Conservation (phyloP, 139 green algal genomes). For the Ettlia oleoabundans region DNA sequence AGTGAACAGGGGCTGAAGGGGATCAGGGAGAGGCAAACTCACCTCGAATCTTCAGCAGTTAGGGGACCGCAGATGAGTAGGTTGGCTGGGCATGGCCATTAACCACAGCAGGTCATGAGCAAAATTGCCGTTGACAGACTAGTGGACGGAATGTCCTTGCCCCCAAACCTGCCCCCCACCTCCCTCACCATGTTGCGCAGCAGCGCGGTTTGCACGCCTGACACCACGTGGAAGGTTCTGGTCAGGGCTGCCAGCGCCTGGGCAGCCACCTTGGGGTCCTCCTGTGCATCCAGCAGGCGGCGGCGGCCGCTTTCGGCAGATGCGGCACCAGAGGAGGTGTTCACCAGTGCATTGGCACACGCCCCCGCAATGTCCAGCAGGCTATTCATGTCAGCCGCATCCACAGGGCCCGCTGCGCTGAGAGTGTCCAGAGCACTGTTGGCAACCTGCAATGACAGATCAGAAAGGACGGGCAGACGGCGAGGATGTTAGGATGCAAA, state of each 20-base stretch:
- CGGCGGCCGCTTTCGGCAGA: not conserved
- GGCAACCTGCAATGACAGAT: no score
- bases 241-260: not conserved
- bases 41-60: no score
- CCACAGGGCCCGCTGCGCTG: not conserved
- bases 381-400: not conserved
- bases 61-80: no score
- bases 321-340: not conserved
- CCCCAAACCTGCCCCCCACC: not conserved
- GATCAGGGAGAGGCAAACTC: no score
- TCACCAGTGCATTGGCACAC: not conserved
- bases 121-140: no score
- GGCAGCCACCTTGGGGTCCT: not conserved
- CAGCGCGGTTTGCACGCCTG: not conserved
- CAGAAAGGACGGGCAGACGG: no score
- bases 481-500: no score
- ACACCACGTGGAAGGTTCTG: not conserved
- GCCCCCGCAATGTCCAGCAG: not conserved
- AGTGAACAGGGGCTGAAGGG: no score
- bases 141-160: no score
- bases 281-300: not conserved
- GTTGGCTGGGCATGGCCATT: no score
- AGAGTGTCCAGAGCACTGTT: not conserved
- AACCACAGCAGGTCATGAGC: no score
- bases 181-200: conserved; percentile 14